Evolutionary conservation across 371 early-diverging fungal genomes (phyloP), one percentile per base, ranked within the genome.

Genomic region (Mucor velutinosus): DNA sequence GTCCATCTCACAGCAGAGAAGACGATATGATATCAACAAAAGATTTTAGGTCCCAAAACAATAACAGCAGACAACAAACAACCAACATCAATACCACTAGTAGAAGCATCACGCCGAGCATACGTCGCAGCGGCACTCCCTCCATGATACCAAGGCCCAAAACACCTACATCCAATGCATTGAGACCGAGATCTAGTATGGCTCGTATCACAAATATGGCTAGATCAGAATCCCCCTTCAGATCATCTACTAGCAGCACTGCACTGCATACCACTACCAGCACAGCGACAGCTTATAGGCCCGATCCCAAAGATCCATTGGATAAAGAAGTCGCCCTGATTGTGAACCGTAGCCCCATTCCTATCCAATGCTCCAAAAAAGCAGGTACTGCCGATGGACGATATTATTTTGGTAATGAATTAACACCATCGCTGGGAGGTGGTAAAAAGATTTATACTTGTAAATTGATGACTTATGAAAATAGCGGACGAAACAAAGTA

Each of bases 391-490:
- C 79, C 49, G 41, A 75, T 62, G 87, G 85, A 27, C 79, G 79
- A 63, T 89, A 89, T 66, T 87, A 84, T 39, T 86, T 89, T 80
- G 89, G 89, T 8, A 84, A 82, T 59, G 80, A 83, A 51, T 56
- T 79, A 49, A 74, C 70, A 35, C 81, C 81, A 43, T 76, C 78
- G 25, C 65, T 74, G 39, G 77, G 80, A 35, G 77, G 79, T 65
- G 77, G 79, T 30, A 79, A 77, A 60, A 82, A 82, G 60, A 58
- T 82, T 14, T 79, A 79, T 61, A 76, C 80, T 2, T 83, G 83
- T 74, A 79, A 81, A 68, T 64, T 83, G 29, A 83, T 83, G 81
- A 79, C 70, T 14, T 83, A 83, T 62, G 70, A 60, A 15, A 69
- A 75, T 51, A 68, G 78, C 45, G 60, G 66, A 61, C 60, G 69